Conservation (phyloP, 2,329 filamentous ascomycete genomes). For the Fusarium pilosicola region DNA sequence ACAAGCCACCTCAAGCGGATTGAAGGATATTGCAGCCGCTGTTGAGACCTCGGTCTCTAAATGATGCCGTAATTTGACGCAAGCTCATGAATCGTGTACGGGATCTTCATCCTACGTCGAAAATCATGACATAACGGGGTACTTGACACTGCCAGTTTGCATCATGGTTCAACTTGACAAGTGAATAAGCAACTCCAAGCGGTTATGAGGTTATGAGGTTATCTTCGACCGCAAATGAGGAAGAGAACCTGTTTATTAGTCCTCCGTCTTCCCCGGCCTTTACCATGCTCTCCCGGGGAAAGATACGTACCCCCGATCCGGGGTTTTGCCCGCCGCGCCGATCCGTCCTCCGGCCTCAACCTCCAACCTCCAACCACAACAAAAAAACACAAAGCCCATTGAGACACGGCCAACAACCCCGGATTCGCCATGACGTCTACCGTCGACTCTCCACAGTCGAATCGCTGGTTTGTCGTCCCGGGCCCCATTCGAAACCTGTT, state of each 20-base stretch:
- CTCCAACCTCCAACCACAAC: constrained; percentile 12
- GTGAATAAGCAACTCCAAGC: neutral
- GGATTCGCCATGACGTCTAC: constrained; percentile 28
- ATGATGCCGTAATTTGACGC: neutral
- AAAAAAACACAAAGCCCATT: neutral
- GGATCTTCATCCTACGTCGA: neutral
- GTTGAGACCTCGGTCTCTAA: neutral
- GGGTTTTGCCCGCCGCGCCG: constrained; percentile 35
- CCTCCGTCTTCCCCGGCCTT: constrained; percentile 2
- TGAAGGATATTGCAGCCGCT: neutral
- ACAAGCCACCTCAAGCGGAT: neutral
- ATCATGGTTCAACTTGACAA: neutral
- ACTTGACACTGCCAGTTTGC: neutral
- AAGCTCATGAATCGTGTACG: constrained; percentile 2
- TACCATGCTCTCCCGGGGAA: neutral
- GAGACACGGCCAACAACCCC: neutral
- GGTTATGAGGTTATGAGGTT: neutral
- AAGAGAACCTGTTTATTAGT: neutral
- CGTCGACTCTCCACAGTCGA: constrained; percentile 24
- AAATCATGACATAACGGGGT: neutral
- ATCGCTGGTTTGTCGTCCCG: constrained; percentile 69
- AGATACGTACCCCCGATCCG: constrained; percentile 34
- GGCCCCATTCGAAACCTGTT: constrained; percentile 83
- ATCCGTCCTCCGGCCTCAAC: constrained; percentile 21
- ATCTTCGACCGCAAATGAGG: neutral